Evolutionary conservation across 106 monocot species (phyloP).

Genomic region (Dendrobium huoshanense): DNA sequence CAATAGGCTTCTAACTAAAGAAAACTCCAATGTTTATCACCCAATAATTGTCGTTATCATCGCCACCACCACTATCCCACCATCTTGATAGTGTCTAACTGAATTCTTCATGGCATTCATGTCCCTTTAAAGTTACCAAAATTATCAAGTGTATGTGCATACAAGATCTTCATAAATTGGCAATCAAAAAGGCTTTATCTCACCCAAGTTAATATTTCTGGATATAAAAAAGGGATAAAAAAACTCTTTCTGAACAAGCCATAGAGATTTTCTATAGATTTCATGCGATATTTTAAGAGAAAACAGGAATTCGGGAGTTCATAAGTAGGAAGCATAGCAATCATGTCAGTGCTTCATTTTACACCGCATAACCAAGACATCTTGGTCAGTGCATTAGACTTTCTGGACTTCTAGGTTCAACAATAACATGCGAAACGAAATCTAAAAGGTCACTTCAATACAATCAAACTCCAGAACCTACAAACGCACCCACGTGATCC

Average conservation of each 20-base stretch:
- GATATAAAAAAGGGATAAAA: not conserved
- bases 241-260: not conserved
- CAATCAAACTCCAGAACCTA: not conserved
- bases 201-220: not conserved
- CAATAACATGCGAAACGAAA: not conserved
- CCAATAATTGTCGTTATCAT: not conserved
- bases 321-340: not conserved
- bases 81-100: not conserved
- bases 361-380: not conserved
- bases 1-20: not conserved
- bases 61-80: not conserved
- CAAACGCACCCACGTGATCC: not conserved
- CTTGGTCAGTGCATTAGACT: not conserved
- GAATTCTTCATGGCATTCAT: not conserved
- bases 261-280: not conserved
- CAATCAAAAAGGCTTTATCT: not conserved
- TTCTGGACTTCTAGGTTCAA: not conserved
- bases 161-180: not conserved
- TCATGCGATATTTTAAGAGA: not conserved
- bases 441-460: not conserved
- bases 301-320: not conserved
- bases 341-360: not conserved
- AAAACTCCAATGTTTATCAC: not conserved
- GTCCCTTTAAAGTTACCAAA: not conserved
- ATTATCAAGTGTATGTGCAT: not conserved